These are phyloP conservation scores for Mycena filopes DNA, from an alignment of 768 basidiomycete genomes.

Conservation along the genomic window DNA sequence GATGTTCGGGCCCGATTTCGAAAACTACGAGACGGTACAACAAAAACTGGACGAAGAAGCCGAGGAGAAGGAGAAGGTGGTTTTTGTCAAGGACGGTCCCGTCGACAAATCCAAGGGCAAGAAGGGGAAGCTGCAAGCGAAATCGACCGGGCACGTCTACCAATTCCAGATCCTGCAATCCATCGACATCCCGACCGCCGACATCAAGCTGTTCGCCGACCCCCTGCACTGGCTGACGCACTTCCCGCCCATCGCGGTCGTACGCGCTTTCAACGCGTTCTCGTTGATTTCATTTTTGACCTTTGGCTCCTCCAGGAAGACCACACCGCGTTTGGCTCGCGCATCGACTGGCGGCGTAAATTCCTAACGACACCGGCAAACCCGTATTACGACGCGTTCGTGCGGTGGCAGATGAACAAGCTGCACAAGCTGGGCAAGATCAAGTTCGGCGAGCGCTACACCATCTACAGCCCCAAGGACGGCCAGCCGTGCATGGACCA, in stretches of 20 bases:
- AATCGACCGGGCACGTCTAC: conserved; percentile 93
- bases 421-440: conserved; percentile 88
- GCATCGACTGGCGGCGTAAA: conserved; percentile 96
- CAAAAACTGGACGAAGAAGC: conserved; percentile 54
- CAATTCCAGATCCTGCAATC: conserved; percentile 99
- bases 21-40: conserved; percentile 65
- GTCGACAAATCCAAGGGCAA: conserved; percentile 82
- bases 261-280: conserved; percentile 46
- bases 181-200: conserved; percentile 85
- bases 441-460: conserved; percentile 98
- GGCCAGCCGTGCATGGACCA: conserved; percentile 99
- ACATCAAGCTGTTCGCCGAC: conserved; percentile 97
- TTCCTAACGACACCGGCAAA: conserved; percentile 97
- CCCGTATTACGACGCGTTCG: conserved; percentile 97
- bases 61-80: conserved; percentile 58
- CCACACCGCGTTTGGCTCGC: conserved; percentile 88
- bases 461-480: conserved; percentile 98
- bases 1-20: conserved; percentile 92
- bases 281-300: not conserved
- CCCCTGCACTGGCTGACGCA: conserved; percentile 92
- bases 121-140: conserved; percentile 94
- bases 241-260: conserved; percentile 95
- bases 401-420: conserved; percentile 98
- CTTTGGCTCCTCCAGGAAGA: conserved; percentile 55
- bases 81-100: conserved; percentile 52